Evolutionary conservation across 2,329 filamentous ascomycete species (phyloP), one percentile per base, ranked within the genome.

Genomic region (Nothopassalora personata): DNA sequence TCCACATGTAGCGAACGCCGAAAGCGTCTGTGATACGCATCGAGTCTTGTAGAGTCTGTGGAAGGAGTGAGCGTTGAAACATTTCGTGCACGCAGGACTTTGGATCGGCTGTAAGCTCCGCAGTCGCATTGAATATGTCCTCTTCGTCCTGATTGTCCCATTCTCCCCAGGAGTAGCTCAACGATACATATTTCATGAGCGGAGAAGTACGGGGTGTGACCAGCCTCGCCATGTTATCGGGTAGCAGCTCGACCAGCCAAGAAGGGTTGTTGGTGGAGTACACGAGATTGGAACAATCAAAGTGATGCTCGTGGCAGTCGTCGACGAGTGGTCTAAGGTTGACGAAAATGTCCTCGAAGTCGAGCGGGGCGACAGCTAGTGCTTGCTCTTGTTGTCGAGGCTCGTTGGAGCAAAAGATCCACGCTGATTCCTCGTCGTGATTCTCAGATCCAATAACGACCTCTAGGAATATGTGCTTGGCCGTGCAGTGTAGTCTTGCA

Each of bases 121-220:
- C 18, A 5, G 30, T 46, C 54, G 30, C 27, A 3, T 46, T 31
- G 15, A 19, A 15, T n/a, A 18, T 15, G 5, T 50, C 30, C n/a
- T 51, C 43, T 19, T 49, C 54, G 8, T 33, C 11, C 4, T 27
- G 18, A 18, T 10, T 43, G 30, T 11, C 9, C 9, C 28, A 46
- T 18, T 51, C 43, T 1, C 55, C 55, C 55, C 55, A 57, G 13
- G 46, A 57, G 18, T 57, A 57, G 28, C 55, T 57, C 47, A 57
- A 18, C 45, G 55, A 34, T 4, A 53, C 48, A 19, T 57, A 57
- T 18, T n/a, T 9, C 0, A 52, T 34, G 4, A 33, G 8, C 2
- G 3, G 18, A 27, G 18, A 30, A 8, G 28, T 45, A 27, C 34
- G 43, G 10, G 54, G 34, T 18, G 15, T 36, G 28, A 56, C 30